phyloP scores from a whole-genome alignment of 2,329 filamentous ascomycete species.

The Massarina eburnea region DNA sequence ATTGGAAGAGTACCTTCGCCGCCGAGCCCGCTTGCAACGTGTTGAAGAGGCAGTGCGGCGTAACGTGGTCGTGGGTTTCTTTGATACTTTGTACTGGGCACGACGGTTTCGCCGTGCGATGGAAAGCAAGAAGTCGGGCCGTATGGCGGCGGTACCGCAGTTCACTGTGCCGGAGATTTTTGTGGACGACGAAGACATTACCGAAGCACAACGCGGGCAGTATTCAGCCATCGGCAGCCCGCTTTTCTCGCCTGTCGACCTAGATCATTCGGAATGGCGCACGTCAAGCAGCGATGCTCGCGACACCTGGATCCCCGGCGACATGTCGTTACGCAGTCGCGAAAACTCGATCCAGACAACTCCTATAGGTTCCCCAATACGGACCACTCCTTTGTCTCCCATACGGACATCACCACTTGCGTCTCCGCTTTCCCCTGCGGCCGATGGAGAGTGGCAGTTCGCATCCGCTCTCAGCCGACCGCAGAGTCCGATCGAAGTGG shows the following conservation, averaged over 20 bases:
- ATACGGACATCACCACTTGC: constrained; percentile 21
- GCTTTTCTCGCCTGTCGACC: constrained; percentile 35
- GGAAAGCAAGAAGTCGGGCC: constrained; percentile 68
- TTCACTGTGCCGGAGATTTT: constrained; percentile 87
- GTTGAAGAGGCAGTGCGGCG: constrained; percentile 93
- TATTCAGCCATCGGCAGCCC: constrained; percentile 38
- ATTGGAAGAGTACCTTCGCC: constrained; percentile 90
- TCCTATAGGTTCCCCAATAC: constrained; percentile 37
- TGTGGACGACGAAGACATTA: constrained; percentile 74
- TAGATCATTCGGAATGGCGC: constrained; percentile 25
- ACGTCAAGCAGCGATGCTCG: constrained; percentile 28
- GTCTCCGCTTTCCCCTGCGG: constrained; percentile 33
- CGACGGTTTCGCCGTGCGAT: constrained; percentile 77
- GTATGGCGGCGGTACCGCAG: constrained; percentile 76
- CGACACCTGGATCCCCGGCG: constrained; percentile 29
- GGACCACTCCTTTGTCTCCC: constrained; percentile 21
- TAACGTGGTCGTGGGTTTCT: constrained; percentile 89
- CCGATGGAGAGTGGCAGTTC: constrained; percentile 49
- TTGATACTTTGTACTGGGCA: constrained; percentile 89
- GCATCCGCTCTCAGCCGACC: constrained; percentile 46
- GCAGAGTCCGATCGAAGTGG: constrained; percentile 37
- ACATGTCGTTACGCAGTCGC: constrained; percentile 36
- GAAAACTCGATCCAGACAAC: constrained; percentile 44
- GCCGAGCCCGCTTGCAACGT: constrained; percentile 84
- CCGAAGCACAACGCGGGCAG: constrained; percentile 40